Conservation (phyloP, 2,329 filamentous ascomycete species). For the Nemania sp. region DNA sequence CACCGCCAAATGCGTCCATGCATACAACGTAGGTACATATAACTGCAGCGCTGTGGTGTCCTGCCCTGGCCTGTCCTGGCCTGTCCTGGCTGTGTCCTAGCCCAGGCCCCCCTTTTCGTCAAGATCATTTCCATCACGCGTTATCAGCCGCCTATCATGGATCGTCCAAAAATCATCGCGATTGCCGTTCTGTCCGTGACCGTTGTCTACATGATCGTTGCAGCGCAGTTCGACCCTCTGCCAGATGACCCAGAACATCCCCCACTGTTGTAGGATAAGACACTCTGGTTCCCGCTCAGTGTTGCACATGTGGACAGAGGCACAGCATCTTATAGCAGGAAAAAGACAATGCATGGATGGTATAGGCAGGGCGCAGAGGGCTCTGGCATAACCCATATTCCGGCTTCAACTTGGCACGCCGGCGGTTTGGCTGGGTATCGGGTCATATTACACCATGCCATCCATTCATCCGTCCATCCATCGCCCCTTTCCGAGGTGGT, state of each 20-base stretch:
- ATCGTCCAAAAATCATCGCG: not conserved
- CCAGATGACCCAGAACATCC: not conserved
- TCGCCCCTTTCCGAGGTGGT: not conserved
- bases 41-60: too few species aligned
- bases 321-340: not conserved
- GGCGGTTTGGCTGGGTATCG: constrained; percentile 6
- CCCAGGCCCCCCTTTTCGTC: too few species aligned
- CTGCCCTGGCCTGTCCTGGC: not conserved
- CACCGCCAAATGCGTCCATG: too few species aligned
- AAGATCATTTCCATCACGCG: not conserved
- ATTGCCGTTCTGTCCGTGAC: not conserved
- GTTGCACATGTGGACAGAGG: not conserved
- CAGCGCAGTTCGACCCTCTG: not conserved
- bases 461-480: not conserved
- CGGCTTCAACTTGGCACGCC: not conserved
- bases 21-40: too few species aligned
- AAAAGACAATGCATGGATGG: not conserved
- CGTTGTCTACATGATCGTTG: not conserved
- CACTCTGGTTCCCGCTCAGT: not conserved
- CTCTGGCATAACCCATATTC: not conserved
- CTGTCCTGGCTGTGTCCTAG: not conserved
- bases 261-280: not conserved
- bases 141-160: not conserved
- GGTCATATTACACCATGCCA: constrained; percentile 5
- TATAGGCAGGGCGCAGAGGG: not conserved